Evolutionary conservation across 441 rosid genomes (phyloP).

Genomic region (Dalechampia spathulata): DNA sequence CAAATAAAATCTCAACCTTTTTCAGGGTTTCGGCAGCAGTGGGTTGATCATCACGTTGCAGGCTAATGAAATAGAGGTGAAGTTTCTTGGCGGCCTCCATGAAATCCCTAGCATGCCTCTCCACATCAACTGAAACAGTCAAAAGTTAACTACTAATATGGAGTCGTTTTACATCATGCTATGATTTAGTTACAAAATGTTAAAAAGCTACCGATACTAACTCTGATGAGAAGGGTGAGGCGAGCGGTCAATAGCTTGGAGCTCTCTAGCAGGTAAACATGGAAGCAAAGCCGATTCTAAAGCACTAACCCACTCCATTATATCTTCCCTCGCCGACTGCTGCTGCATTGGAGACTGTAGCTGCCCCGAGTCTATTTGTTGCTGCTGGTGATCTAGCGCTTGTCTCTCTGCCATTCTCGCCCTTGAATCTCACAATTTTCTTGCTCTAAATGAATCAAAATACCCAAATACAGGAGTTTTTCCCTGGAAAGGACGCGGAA

Average conservation of each 20-base stretch:
- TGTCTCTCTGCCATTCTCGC: slow-evolving; percentile 24
- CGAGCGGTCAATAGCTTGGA: slow-evolving; percentile 88
- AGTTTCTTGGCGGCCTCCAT: slow-evolving; percentile 98
- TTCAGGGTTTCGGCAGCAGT: slow-evolving; percentile 52
- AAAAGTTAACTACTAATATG: neutral
- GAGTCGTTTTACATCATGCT: no score
- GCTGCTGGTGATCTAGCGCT: slow-evolving; percentile 23
- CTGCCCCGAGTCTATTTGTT: slow-evolving; percentile 8
- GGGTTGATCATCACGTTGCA: slow-evolving; percentile 70
- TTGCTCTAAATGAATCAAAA: no score
- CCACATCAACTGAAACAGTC: slow-evolving; percentile 70
- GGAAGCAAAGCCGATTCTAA: slow-evolving; percentile 85
- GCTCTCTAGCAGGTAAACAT: slow-evolving; percentile 90
- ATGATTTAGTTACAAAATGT: no score
- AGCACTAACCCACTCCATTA: slow-evolving; percentile 60
- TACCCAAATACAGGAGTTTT: no score
- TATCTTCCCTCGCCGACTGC: slow-evolving; percentile 42
- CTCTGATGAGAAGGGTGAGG: slow-evolving; percentile 95
- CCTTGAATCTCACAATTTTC: no score
- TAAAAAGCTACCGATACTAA: slow-evolving; percentile 20
- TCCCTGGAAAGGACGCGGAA: no score
- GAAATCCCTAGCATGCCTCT: slow-evolving; percentile 87
- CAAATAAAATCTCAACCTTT: slow-evolving; percentile 39
- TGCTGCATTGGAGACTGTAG: slow-evolving; percentile 31
- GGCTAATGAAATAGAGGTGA: slow-evolving; percentile 68